Conservation (phyloP, 768 basidiomycete species). For the Xerocomus brunneocitrinus region DNA sequence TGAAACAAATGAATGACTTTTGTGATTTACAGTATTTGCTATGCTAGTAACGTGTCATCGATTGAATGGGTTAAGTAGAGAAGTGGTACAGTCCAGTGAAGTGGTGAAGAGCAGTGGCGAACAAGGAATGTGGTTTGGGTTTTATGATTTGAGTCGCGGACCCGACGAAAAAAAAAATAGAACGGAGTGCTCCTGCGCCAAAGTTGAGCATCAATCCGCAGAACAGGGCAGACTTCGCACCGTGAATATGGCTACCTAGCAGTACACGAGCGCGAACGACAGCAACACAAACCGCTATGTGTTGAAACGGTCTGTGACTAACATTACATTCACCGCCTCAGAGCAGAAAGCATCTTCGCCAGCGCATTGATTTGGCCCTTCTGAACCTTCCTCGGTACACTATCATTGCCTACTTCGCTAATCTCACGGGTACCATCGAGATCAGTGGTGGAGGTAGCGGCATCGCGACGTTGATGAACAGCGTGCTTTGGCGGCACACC, state of each 20-base stretch:
- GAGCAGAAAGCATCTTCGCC: constrained; percentile 86
- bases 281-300: constrained; percentile 25
- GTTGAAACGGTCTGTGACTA: constrained; percentile 19
- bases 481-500: constrained; percentile 39
- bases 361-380: constrained; percentile 86
- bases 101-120: constrained; percentile 12
- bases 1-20: constrained; percentile 28
- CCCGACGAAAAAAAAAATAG: constrained; percentile 12
- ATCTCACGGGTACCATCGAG: constrained; percentile 38
- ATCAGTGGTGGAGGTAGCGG: constrained; percentile 73
- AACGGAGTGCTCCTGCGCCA: constrained; percentile 9
- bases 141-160: constrained; percentile 27
- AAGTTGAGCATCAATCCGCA: constrained; percentile 22
- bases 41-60: constrained; percentile 23
- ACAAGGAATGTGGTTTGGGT: constrained; percentile 22
- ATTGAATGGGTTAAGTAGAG: constrained; percentile 14
- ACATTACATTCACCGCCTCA: constrained; percentile 52
- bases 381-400: constrained; percentile 70
- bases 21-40: constrained; percentile 24
- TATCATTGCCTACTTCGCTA: constrained; percentile 29
- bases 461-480: constrained; percentile 51
- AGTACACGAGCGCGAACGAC: constrained; percentile 44
- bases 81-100: constrained; percentile 27
- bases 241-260: constrained; percentile 48
- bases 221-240: constrained; percentile 33